phyloP scores from a whole-genome alignment of 805 yeast genomes.

The Saccharomycopsis lassenensis region DNA sequence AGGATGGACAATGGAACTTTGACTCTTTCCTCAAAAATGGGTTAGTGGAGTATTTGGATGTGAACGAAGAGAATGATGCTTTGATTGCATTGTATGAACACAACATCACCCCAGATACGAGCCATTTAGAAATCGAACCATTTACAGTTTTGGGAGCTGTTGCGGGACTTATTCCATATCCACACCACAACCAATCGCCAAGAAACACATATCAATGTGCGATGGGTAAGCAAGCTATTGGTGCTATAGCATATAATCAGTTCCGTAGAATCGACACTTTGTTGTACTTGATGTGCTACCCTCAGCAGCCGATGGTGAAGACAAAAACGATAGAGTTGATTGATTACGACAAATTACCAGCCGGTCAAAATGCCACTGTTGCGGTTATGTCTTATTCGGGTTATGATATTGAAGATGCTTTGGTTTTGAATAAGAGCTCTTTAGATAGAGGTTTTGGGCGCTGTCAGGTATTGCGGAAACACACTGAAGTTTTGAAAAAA shows the following conservation, averaged over 20 bases:
- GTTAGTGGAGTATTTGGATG: conserved; percentile 89
- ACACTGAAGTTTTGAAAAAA: conserved; percentile 78
- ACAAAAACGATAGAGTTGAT: conserved; percentile 93
- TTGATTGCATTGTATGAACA: conserved; percentile 81
- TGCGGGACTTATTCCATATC: conserved; percentile 86
- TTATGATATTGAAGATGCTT: conserved; percentile 98
- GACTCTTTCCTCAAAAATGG: conserved; percentile 85
- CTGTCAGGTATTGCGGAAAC: conserved; percentile 90
- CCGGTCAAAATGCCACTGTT: conserved; percentile 97
- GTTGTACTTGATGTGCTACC: conserved; percentile 92
- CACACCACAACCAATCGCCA: conserved; percentile 88
- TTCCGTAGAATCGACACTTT: conserved; percentile 91
- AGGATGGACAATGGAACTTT: conserved; percentile 66
- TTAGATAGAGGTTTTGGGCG: conserved; percentile 96
- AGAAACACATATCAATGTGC: conserved; percentile 91
- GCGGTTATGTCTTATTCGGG: conserved; percentile 99
- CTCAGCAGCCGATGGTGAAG: conserved; percentile 99
- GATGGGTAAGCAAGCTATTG: conserved; percentile 99
- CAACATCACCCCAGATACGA: conserved; percentile 40
- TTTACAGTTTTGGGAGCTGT: conserved; percentile 89
- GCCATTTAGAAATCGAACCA: conserved; percentile 94
- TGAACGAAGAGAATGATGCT: conserved; percentile 94
- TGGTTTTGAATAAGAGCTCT: conserved; percentile 86
- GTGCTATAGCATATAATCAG: conserved; percentile 96
- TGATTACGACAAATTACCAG: conserved; percentile 92